Conservation (phyloP, 1,284 basidiomycete species). For the Microbotryum lychnidis-dioicae region DNA sequence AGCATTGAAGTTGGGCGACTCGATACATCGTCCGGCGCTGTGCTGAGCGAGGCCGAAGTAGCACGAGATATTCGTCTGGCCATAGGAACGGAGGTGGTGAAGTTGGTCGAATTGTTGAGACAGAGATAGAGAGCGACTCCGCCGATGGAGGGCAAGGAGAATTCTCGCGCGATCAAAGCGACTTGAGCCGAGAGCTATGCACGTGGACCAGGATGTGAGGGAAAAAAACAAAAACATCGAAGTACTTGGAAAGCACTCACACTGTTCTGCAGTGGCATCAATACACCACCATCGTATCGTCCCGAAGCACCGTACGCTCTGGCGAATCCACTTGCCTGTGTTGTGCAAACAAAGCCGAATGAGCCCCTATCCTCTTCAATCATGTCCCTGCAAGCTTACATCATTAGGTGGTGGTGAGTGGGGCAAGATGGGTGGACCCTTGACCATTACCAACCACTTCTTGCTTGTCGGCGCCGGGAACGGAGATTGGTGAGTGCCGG, state of each 20-base stretch:
- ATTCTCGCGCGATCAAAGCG: conserved; percentile 28
- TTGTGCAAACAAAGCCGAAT: neutral
- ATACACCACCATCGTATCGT: conserved; percentile 18
- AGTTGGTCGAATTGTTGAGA: neutral
- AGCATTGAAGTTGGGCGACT: neutral
- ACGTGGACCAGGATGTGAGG: too few species aligned
- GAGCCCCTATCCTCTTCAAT: neutral
- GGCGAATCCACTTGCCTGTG: conserved; percentile 13
- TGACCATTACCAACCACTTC: conserved; percentile 24
- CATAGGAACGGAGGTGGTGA: neutral
- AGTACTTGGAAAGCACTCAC: conserved; percentile 1
- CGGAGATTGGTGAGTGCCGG: too few species aligned
- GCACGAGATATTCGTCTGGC: neutral
- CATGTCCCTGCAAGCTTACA: neutral
- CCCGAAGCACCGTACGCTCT: conserved; percentile 23
- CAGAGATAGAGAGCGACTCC: conserved; percentile 28
- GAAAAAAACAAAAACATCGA: too few species aligned
- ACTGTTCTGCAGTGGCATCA: conserved; percentile 24
- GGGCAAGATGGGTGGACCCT: conserved; percentile 24
- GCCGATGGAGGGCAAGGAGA: conserved; percentile 22
- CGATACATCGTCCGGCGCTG: too few species aligned
- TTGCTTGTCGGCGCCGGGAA: neutral
- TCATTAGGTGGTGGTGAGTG: conserved; percentile 27
- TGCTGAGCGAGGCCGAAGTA: neutral
- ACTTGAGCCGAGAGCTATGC: conserved; percentile 27